Base-by-base conservation (phyloP, 1,284 basidiomycete genomes). In the Boletus putidus region DNA sequence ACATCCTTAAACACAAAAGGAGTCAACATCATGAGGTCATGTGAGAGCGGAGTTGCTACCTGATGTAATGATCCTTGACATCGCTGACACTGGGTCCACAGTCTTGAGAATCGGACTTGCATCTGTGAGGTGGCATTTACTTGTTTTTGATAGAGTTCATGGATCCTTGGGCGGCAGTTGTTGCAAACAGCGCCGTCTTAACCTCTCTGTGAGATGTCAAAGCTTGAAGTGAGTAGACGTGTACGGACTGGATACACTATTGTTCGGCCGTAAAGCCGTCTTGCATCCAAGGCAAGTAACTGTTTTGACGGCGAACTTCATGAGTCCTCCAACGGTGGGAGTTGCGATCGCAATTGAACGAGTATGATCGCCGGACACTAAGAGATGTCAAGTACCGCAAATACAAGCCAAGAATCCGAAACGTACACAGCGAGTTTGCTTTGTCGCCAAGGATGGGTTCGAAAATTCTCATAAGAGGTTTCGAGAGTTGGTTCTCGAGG, bases 71-170 rank as follows among this genome's bases (percentile, higher is more conserved):
- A 97, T 10, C 95, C 95, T 71, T 98, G 95, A 78, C 95, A 98
- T 35, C 95, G 84, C 70, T 98, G 95, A 68, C 95, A 98, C 70
- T 97, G 95, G 0, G 95, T 98, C 95, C 95, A 98, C 23, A 98
- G 74, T 47, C 95, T 83, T 18, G 96, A 92, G 73, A 96, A 98
- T 49, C 92, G 87, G 16, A 94, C 87, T 78, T 98, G 94, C 47
- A 89, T 77, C 10, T 86, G 84, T 0, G 94, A 94, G 0, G 91
- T 86, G 10, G 79, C 78, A 7, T 79, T 74, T 48, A 91, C 82
- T 74, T 97, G 95, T 71, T 94, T 96, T 68, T 95, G 90, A 70
- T 96, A 97, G 55, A 98, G 76, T 67, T 96, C 95, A 14, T 89
- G 88, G 40, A 96, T 82, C 58, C 85, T 82, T 0, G 91, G 86